A percentile compares a stretch with the other conserved stretches of the same genome.
phyloP scores from a whole-genome alignment of 164 flowering plant species.

The Liquidambar formosana region DNA sequence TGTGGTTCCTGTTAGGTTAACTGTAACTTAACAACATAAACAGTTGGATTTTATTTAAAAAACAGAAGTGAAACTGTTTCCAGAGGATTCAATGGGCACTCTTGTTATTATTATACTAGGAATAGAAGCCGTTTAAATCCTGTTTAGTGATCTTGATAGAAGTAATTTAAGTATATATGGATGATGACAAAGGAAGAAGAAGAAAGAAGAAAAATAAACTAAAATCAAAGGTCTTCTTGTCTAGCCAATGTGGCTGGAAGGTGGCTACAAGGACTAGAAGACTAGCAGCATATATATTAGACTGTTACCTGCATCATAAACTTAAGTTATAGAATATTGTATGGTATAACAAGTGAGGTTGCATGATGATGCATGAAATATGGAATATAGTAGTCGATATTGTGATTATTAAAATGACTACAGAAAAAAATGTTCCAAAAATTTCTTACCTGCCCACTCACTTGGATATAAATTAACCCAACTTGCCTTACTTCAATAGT shows the following conservation, averaged over 20 bases:
- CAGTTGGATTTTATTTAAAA: not conserved
- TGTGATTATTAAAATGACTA: not conserved
- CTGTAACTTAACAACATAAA: slow-evolving; percentile 17
- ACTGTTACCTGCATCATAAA: not conserved
- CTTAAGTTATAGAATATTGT: too few species aligned
- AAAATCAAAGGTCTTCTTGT: not conserved
- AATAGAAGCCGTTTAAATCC: not conserved
- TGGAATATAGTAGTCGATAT: not conserved
- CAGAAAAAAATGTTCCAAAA: not conserved
- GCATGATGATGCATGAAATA: not conserved
- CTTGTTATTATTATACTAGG: not conserved
- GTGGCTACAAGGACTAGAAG: too few species aligned
- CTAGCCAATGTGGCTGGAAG: not conserved
- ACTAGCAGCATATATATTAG: not conserved
- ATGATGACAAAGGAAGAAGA: not conserved
- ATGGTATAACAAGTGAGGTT: not conserved
- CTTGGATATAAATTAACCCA: not conserved
- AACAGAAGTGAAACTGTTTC: not conserved
- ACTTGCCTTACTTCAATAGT: not conserved
- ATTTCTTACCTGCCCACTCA: not conserved
- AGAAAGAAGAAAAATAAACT: not conserved
- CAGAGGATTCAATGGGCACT: not conserved
- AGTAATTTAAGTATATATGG: not conserved
- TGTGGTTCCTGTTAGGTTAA: slow-evolving; percentile 20
- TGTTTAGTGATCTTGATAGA: not conserved